Evolutionary conservation across 805 yeast genomes (phyloP), one percentile per base, ranked within the genome.

Genomic region (Starmera pachycereana): DNA sequence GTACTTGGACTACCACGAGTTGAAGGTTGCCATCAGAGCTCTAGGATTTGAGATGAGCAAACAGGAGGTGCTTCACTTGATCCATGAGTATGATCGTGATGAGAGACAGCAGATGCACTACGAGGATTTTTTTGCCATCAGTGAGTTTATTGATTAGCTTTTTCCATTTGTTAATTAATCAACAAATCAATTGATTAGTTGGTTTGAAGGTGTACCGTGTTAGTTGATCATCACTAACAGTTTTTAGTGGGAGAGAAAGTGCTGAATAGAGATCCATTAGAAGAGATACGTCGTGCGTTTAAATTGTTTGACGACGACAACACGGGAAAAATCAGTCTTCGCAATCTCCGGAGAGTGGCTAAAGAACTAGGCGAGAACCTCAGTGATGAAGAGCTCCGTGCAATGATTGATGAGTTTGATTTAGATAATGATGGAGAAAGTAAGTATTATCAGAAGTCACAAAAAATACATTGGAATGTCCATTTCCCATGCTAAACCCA

Each of bases 381-480:
- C 42, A 79, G 86, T 6, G 99, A 92, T 50, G 96, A 87, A 43
- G 98, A 92, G 55, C 67, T 92, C 38, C 72, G 84, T 49, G 97
- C 97, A 5, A 92, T 92, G 98, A 92, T 92, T 48, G 96, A 89
- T 45, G 97, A 90, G 60, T 92, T 92, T 56, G 99, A 92, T 62
- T 64, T 89, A 38, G 97, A 92, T 57, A 95, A 86, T 41, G 97
- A 92, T 59, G 97, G 97, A 38, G 96, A 85, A 48, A 89, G 51
- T 38, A 19, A 40, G 45, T 39, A 33, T 25, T 11, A 6, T 16
- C 18, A 16, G 18, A 16, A 16, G 18, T 16, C 4, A 3, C 18
- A 16, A 16, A 16, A 16, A 3, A 16, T 4, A 16, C 18, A 16
- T 16, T 16, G 18, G 18, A 28, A 8, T 30, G 16, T 11, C 12